Conservation (phyloP, 164 flowering plant genomes). For the Nymphaea thermarum region DNA sequence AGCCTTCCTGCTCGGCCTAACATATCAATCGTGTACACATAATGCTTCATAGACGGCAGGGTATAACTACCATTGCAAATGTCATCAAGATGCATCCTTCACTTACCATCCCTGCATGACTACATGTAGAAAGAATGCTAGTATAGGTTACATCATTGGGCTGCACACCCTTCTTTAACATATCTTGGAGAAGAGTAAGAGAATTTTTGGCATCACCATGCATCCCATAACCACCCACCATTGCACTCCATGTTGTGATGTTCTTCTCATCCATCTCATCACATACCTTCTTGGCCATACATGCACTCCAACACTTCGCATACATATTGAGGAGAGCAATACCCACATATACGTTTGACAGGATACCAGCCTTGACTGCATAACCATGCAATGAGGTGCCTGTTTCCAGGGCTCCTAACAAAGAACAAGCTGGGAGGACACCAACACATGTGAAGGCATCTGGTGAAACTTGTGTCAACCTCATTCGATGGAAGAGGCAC, state of each 20-base stretch:
- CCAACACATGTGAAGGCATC: constrained; percentile 58
- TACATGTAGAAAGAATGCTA: constrained; percentile 49
- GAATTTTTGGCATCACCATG: background rate
- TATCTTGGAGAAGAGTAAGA: background rate
- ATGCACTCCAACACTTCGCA: constrained; percentile 3
- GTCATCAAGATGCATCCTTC: constrained; percentile 44
- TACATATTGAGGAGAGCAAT: background rate
- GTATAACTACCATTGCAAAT: background rate
- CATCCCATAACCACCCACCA: background rate
- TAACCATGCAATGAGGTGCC: constrained; percentile 1
- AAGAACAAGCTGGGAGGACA: constrained; percentile 46
- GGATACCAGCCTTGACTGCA: background rate
- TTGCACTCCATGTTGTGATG: background rate
- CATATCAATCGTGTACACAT: constrained; percentile 37
- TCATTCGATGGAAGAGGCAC: constrained; percentile 39
- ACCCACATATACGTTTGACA: constrained; percentile 15
- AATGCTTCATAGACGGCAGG: background rate
- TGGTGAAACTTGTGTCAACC: constrained; percentile 20
- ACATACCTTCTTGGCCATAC: background rate
- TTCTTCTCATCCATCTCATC: background rate
- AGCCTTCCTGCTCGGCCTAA: constrained; percentile 58
- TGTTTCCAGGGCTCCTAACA: background rate
- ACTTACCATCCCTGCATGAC: constrained; percentile 58
- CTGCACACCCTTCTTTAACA: background rate
- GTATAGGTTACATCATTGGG: background rate